phyloP scores from a whole-genome alignment of 495 filamentous ascomycete genomes.

The Aspergillus olivimuriae region DNA sequence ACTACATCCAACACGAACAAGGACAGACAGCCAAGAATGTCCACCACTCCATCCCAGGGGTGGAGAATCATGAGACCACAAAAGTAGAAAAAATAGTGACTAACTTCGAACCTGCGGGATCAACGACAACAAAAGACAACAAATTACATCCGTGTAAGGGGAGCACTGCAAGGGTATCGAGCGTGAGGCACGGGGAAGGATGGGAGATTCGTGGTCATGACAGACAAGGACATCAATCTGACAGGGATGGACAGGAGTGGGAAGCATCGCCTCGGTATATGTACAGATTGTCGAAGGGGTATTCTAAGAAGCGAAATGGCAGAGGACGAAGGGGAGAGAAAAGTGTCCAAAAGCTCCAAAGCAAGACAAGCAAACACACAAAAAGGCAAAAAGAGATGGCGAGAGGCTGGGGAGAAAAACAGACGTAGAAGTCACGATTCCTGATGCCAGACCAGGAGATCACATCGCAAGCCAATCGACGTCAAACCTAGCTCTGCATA shows the following conservation, averaged over 20 bases:
- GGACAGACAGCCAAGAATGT: conserved; percentile 1
- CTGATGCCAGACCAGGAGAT: conserved; percentile 6
- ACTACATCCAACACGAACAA: conserved; percentile 1
- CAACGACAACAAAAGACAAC: conserved; percentile 4
- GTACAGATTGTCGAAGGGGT: conserved; percentile 11
- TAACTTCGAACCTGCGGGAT: conserved; percentile 29
- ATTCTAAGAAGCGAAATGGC: conserved; percentile 1
- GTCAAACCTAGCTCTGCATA: conserved; percentile 24
- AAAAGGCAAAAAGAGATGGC: not conserved
- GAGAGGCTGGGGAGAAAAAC: conserved; percentile 3
- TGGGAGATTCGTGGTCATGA: not conserved
- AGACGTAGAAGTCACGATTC: not conserved
- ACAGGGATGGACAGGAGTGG: not conserved
- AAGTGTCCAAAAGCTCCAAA: conserved; percentile 1
- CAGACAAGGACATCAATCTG: not conserved
- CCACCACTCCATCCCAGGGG: not conserved
- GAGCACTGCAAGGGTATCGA: conserved; percentile 22
- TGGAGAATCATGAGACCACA: not conserved
- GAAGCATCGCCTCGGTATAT: conserved; percentile 10
- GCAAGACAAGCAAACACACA: not conserved
- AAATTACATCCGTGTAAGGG: conserved; percentile 9
- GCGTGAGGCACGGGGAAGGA: conserved; percentile 15
- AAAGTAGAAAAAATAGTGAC: conserved; percentile 2
- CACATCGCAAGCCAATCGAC: not conserved
- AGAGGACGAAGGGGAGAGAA: conserved; percentile 5